Evolutionary conservation across 108 stramenopile genomes (phyloP), one percentile per base, ranked within the genome.

Genomic region (Cylindrotheca fusiformis): DNA sequence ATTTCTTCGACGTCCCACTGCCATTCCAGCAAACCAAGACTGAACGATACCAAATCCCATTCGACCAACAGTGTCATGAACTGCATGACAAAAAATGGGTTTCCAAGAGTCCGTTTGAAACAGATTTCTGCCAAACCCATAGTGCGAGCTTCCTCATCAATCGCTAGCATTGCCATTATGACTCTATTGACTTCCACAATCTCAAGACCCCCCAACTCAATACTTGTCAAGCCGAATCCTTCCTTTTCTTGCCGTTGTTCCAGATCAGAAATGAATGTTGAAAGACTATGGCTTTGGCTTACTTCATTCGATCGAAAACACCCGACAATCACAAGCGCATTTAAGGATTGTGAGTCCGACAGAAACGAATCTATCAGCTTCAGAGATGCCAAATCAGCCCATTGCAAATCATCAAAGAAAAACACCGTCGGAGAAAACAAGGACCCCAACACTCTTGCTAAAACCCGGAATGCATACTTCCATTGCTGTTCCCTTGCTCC

Each of bases 291-390:
- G 28, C 47, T 55, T 1, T 53, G 62, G 10, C 69, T 45, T 8
- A 78, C 74, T 52, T 85, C 80, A 49, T 85, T 72, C 50, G 72
- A 72, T 49, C 83, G 71, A 47, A 77, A 78, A 0, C 65, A 31
- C 12, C 80, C 80, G n/a, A 81, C 53, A 36, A 85, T 52, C 57
- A 85, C 23, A 27, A 76, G n/a, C 6, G n/a, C n/a, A n/a, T 31
- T 48, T 1, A 20, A 47, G n/a, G 18, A 48, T 32, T 32, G 28
- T 17, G 8, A 17, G 29, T 69, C 63, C 0, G 4, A 18, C 29
- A 54, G 17, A 2, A 70, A 26, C 18, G 23, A 32, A 14, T 69
- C 50, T 18, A 76, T n/a, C 2, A 69, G 32, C 14, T 69, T 61
- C 32, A 76, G 54, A 8, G 75, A 68, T 21, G 63, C 28, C 0